These are phyloP conservation scores for Lactarius hatsudake DNA, from an alignment of 768 basidiomycete species.

Conservation along the genomic window DNA sequence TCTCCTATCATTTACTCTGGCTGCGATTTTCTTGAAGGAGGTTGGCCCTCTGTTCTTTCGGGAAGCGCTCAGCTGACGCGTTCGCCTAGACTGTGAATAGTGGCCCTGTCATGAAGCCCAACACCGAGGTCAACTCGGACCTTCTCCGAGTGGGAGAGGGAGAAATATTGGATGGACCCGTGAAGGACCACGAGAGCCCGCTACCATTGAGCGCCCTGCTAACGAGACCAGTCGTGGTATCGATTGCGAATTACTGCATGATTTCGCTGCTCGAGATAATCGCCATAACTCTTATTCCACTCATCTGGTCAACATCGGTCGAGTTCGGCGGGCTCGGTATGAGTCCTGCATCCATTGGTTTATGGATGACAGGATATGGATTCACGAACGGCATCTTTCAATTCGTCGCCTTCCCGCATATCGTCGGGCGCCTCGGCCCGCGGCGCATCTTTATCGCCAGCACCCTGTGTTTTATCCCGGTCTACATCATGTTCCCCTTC, in stretches of 20 bases:
- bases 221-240: slow-evolving; percentile 38
- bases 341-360: slow-evolving; percentile 39
- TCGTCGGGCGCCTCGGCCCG: slow-evolving; percentile 39
- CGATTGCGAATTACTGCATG: slow-evolving; percentile 43
- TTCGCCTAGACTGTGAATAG: no score
- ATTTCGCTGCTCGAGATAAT: slow-evolving; percentile 45
- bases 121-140: no score
- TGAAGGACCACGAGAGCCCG: no score
- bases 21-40: slow-evolving; percentile 18
- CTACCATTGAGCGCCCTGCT: slow-evolving; percentile 37
- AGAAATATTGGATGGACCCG: no score
- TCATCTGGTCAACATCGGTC: slow-evolving; percentile 46
- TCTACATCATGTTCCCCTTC: slow-evolving; percentile 34
- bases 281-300: slow-evolving; percentile 41
- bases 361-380: slow-evolving; percentile 38
- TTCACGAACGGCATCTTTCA: slow-evolving; percentile 40
- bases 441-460: slow-evolving; percentile 34
- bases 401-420: slow-evolving; percentile 38
- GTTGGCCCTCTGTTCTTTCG: neutral
- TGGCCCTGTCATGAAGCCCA: no score
- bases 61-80: no score
- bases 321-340: slow-evolving; percentile 41
- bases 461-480: slow-evolving; percentile 29
- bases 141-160: no score
- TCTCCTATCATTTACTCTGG: neutral